A percentile compares a stretch with the other conserved stretches of the same genome.
Conservation (phyloP, 2,329 filamentous ascomycete species). For the Colletotrichum acutatum region DNA sequence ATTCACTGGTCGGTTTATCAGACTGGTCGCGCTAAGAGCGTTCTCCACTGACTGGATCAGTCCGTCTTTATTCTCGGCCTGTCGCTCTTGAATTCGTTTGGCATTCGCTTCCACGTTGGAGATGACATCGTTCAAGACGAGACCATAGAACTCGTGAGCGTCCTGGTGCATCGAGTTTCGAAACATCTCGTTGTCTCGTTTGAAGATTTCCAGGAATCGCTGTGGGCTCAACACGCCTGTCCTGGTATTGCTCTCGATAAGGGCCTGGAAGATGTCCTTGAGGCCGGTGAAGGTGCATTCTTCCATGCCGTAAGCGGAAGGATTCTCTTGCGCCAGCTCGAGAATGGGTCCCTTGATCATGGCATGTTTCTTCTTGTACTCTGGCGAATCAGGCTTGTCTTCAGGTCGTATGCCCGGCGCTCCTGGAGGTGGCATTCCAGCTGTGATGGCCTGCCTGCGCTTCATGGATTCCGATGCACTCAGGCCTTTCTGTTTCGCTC, state of each 20-base stretch:
- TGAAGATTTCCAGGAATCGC: slow-evolving; percentile 92
- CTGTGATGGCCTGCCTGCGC: slow-evolving; percentile 64
- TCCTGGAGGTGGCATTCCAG: slow-evolving; percentile 64
- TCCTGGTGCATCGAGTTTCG: slow-evolving; percentile 98
- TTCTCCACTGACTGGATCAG: slow-evolving; percentile 63
- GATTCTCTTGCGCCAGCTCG: slow-evolving; percentile 85
- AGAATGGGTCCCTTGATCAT: slow-evolving; percentile 88
- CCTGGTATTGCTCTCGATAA: slow-evolving; percentile 83
- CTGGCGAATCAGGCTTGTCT: slow-evolving; percentile 92
- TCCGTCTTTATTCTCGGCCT: slow-evolving; percentile 53
- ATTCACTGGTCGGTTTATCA: slow-evolving; percentile 41
- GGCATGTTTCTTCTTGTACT: slow-evolving; percentile 98
- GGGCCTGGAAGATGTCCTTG: slow-evolving; percentile 94
- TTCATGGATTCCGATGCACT: slow-evolving; percentile 66
- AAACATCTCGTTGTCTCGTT: slow-evolving; percentile 97
- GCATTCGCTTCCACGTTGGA: slow-evolving; percentile 92
- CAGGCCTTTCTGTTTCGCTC: slow-evolving; percentile 64
- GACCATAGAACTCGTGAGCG: slow-evolving; percentile 95
- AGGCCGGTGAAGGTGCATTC: slow-evolving; percentile 94
- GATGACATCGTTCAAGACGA: slow-evolving; percentile 96
- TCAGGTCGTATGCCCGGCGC: slow-evolving; percentile 75
- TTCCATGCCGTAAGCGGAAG: slow-evolving; percentile 86
- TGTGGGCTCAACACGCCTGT: slow-evolving; percentile 93
- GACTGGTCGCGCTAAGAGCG: slow-evolving; percentile 45
- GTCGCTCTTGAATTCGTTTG: slow-evolving; percentile 67